These are phyloP conservation scores for Plasmopara muralis DNA, from an alignment of 352 stramenopile genomes.

Conservation along the genomic window DNA sequence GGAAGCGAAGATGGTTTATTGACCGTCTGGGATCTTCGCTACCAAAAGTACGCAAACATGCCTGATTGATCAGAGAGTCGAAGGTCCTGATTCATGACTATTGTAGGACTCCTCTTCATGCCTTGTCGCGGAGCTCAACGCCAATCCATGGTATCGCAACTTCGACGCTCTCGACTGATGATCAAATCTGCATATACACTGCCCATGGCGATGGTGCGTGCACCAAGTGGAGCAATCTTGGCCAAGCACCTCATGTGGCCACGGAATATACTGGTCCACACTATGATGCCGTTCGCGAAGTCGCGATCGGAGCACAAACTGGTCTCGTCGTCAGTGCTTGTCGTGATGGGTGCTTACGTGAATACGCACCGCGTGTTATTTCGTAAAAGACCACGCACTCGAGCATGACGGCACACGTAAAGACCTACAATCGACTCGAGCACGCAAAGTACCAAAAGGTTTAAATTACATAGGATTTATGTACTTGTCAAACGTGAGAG, in stretches of 20 bases:
- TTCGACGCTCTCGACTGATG: conserved; percentile 4
- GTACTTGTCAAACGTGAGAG: conserved; percentile 30
- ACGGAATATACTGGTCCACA: conserved; percentile 54
- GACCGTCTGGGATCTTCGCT: conserved; percentile 53
- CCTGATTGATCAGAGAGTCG: too few relatives aligned
- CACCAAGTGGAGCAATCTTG: conserved; percentile 43
- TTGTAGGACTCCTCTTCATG: conserved; percentile 36
- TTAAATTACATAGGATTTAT: conserved; percentile 30
- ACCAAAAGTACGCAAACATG: conserved; percentile 28
- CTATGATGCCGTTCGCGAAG: conserved; percentile 60
- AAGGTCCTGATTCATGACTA: too few relatives aligned
- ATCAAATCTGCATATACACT: conserved; percentile 33
- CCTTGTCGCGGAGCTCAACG: conserved; percentile 46
- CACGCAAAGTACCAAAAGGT: too few relatives aligned
- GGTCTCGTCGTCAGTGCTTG: conserved; percentile 48
- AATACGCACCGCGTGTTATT: conserved; percentile 61
- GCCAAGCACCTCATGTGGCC: conserved; percentile 13
- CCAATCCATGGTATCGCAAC: conserved; percentile 45
- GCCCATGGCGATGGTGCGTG: conserved; percentile 51
- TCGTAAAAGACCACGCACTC: background rate
- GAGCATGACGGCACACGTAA: background rate
- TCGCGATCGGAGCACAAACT: conserved; percentile 29
- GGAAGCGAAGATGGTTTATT: conserved; percentile 60
- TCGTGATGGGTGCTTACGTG: conserved; percentile 56
- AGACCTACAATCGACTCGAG: too few relatives aligned